Base-by-base conservation (phyloP, 2,329 filamentous ascomycete genomes). In the Tolypocladium paradoxum region DNA sequence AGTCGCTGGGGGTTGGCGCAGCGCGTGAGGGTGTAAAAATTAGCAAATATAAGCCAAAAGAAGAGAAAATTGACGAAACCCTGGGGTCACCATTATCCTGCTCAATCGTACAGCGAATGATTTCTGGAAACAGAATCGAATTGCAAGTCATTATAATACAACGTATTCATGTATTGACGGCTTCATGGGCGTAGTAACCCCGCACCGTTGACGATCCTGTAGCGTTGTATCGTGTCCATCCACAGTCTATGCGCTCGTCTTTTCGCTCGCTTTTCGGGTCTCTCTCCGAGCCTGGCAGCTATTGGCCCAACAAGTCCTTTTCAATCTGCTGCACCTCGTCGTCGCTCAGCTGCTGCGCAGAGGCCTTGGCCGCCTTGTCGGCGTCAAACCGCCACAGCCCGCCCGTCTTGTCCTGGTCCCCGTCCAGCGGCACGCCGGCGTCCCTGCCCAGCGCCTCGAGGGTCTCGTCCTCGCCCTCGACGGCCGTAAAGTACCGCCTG, bases 401-500 rank as follows among this genome's bases (percentile, higher is more conserved):
- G 22, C 79, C 80, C 2, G 80, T 83, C 69, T 81, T 82, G 60
- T 82, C 79, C 27, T 73, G 70, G 49, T 83, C 80, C 24, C 80
- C 79, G 55, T 76, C 71, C 0, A 69, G 56, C 2, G 73, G 68
- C 18, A 83, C 64, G 4, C 78, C 76, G 2, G 76, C 75, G 20
- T 66, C 57, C 9, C 66, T 56, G 18, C 76, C 79, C 12, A 82
- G 68, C 12, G 61, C 57, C 50, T 68, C 62, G 16, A 83, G 73
- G 0, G 74, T 67, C 8, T 66, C 56, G 54, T 83, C 79, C 0
- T 64, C 55, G 20, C 70, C 72, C 55, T 75, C 65, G 63, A 79
- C 62, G 12, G 63, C 65, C 54, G 76, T 81, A 72, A 97, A 99
- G 74, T 93, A 97, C 52, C 86, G 79, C 47, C 90, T 79, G 64